phyloP scores from a whole-genome alignment of 108 stramenopile genomes.

The Pseudonitzschia multistriata region DNA sequence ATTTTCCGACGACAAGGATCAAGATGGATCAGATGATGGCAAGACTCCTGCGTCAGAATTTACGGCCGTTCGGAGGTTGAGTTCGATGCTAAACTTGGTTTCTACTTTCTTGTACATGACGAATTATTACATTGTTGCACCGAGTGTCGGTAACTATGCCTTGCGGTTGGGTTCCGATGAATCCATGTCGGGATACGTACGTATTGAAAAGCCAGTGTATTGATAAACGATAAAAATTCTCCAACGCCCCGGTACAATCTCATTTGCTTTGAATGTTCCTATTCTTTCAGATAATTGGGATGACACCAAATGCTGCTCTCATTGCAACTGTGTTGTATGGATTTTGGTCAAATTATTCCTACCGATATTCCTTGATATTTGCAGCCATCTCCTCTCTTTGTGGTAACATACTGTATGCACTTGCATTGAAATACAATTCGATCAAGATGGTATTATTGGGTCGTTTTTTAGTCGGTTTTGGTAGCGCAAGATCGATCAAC shows the following conservation, averaged over 20 bases:
- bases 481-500: slow-evolving; percentile 83
- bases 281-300: slow-evolving; percentile 72
- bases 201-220: not conserved
- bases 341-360: slow-evolving; percentile 88
- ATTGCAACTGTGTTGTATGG: slow-evolving; percentile 72
- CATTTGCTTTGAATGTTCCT: not conserved
- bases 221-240: not conserved
- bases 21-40: not conserved
- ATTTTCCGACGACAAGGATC: slow-evolving; percentile 20
- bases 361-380: slow-evolving; percentile 79
- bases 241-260: no score
- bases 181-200: slow-evolving; percentile 60
- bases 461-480: slow-evolving; percentile 87
- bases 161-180: slow-evolving; percentile 67
- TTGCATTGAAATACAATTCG: slow-evolving; percentile 74
- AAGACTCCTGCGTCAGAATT: slow-evolving; percentile 13
- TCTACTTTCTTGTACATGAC: slow-evolving; percentile 90
- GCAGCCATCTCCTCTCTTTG: slow-evolving; percentile 63
- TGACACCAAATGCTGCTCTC: slow-evolving; percentile 87
- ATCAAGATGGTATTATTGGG: slow-evolving; percentile 81
- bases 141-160: slow-evolving; percentile 82
- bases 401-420: slow-evolving; percentile 86
- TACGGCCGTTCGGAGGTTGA: slow-evolving; percentile 14
- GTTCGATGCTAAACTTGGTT: slow-evolving; percentile 76
- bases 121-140: slow-evolving; percentile 94